phyloP scores from a whole-genome alignment of 2,329 filamentous ascomycete genomes.

The Alternaria angustiovoidea region DNA sequence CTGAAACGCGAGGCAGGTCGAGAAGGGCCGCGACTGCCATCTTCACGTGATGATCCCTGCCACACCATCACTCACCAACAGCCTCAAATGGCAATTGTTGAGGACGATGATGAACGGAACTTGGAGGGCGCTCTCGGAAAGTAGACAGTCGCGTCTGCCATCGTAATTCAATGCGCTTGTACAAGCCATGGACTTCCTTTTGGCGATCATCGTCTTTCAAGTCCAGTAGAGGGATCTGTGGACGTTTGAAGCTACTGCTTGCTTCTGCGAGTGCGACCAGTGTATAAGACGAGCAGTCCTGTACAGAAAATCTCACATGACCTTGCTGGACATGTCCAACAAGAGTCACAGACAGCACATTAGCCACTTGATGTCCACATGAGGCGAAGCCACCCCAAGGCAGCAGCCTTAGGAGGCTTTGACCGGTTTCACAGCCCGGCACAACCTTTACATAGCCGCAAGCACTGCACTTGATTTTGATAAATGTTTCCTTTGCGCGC shows the following conservation, averaged over 20 bases:
- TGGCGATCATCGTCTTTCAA: background rate
- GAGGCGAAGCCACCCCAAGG: conserved; percentile 1
- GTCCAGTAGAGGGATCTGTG: background rate
- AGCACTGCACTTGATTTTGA: background rate
- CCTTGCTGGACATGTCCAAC: background rate
- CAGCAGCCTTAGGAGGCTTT: conserved; percentile 4
- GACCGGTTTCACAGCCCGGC: conserved; percentile 1
- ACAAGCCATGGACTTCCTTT: background rate
- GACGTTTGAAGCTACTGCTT: conserved; percentile 1
- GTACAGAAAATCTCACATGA: background rate
- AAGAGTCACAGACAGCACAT: background rate
- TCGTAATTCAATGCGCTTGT: background rate
- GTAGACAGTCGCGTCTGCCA: background rate
- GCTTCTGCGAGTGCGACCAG: background rate
- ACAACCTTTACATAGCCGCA: background rate
- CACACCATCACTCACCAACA: background rate
- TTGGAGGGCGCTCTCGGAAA: background rate
- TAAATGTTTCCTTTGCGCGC: background rate
- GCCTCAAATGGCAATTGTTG: conserved; percentile 7
- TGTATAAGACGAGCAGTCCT: background rate
- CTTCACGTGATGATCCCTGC: conserved; percentile 25
- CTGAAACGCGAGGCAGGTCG: conserved; percentile 25
- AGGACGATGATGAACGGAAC: background rate
- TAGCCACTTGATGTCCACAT: background rate
- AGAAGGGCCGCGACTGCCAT: conserved; percentile 11